Conservation (phyloP, 352 stramenopile genomes). For the Poterioochromonas sp. region DNA sequence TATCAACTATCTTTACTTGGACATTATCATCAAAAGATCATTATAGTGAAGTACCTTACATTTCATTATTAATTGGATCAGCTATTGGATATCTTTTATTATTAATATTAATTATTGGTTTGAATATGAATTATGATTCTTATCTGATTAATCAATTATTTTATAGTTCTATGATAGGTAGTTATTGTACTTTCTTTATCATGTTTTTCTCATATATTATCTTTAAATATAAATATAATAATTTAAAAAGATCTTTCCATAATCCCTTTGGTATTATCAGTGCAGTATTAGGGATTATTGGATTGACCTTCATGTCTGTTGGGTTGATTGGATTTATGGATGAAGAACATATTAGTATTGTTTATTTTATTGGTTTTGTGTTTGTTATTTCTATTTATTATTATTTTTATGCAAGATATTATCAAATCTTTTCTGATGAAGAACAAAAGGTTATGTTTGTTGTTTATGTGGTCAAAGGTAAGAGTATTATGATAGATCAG, state of each 20-base stretch:
- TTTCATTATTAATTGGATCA: not conserved
- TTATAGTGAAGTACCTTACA: not conserved
- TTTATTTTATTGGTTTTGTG: not conserved
- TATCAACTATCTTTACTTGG: too few relatives aligned
- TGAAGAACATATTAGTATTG: not conserved
- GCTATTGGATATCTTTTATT: not conserved
- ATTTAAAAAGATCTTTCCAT: not conserved
- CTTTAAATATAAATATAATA: not conserved
- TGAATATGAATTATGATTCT: too few relatives aligned
- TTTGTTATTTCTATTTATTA: not conserved
- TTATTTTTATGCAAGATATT: not conserved
- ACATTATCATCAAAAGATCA: too few relatives aligned
- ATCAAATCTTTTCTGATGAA: not conserved
- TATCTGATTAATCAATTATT: too few relatives aligned
- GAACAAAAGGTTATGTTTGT: not conserved
- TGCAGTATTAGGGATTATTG: not conserved
- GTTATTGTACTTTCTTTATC: not conserved
- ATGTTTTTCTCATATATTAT: not conserved
- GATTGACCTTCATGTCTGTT: not conserved
- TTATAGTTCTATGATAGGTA: too few relatives aligned
- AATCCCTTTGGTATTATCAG: not conserved
- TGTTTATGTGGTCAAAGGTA: not conserved
- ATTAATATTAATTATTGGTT: too few relatives aligned
- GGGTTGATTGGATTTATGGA: not conserved
- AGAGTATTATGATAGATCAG: not conserved